Evolutionary conservation across 192 early-diverging fungal genomes (phyloP).

Genomic region (Coemansia sp.): DNA sequence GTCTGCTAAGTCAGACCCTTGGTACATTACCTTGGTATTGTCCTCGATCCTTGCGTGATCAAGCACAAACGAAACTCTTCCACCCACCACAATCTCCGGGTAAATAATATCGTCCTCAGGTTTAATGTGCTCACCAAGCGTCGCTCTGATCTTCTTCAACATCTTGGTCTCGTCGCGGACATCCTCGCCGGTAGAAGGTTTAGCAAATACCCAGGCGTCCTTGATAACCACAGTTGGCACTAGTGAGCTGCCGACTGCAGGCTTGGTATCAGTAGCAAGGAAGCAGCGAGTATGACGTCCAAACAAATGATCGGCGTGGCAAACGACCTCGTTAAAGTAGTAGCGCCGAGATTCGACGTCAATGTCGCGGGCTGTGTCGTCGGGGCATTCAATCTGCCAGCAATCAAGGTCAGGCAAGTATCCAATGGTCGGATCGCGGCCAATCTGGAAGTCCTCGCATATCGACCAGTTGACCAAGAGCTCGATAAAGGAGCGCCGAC

Average conservation of each 20-base stretch:
- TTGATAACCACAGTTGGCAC: slow-evolving; percentile 6
- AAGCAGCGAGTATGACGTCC: background rate
- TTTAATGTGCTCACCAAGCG: background rate
- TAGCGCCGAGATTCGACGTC: background rate
- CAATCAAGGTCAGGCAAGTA: background rate
- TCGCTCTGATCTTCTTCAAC: background rate
- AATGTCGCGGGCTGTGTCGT: background rate
- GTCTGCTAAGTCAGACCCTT: too few relatives aligned
- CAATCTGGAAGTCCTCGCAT: slow-evolving; percentile 15
- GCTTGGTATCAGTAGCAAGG: slow-evolving; percentile 1
- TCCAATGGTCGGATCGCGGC: background rate
- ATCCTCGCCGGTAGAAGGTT: background rate
- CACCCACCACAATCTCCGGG: background rate
- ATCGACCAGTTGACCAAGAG: slow-evolving; percentile 20
- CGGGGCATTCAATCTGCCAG: background rate
- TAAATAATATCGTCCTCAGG: background rate
- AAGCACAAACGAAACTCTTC: background rate
- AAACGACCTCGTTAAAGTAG: background rate
- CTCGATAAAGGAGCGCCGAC: background rate
- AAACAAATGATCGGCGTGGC: slow-evolving; percentile 4
- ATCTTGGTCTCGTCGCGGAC: background rate
- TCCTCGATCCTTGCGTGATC: background rate
- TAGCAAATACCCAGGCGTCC: slow-evolving; percentile 10
- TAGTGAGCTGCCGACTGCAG: background rate
- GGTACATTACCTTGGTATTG: background rate